Evolutionary conservation across 768 basidiomycete species (phyloP), one percentile per base, ranked within the genome.

Genomic region (Pleurotus platypus): DNA sequence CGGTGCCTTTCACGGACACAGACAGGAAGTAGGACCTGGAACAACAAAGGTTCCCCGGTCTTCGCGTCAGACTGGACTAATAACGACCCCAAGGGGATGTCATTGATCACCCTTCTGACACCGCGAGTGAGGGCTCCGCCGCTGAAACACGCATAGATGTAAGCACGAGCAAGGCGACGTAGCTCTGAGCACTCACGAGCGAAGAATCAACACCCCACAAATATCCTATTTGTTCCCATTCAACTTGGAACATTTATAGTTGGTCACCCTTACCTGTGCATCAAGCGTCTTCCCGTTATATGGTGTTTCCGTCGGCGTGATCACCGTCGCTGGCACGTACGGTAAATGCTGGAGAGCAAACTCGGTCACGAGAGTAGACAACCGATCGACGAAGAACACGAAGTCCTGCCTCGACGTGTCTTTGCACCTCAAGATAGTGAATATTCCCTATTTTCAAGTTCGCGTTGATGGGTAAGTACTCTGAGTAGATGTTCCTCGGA

Each of bases 61-160:
- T 75, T 78, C 2, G 81, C 79, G 61, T 97, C 92, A 0, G 92
- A 89, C 69, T 98, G 96, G 40, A 99, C 89, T 38, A 99, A 79
- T 45, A 98, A 76, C 0, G 92, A 92, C 26, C 97, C 96, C 20
- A 98, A 77, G 0, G 89, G 83, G 1, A 90, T 90, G 61, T 97
- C 88, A 51, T 87, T 85, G 55, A 97, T 82, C 15, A 95, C 94
- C 11, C 94, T 78, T 46, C 86, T 81, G n/a, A 99, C 85, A 15
- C 96, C 97, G 46, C 87, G 85, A 70, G 95, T 92, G 18, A 99
- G 80, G 2, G 92, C 89, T 12, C 94, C 93, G 8, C 97, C 95
- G 20, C 91, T 92, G 58, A 20, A 39, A 42, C 63, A 26, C 56
- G 37, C 2, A 16, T 4, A 39, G 60, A 24, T 64, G 54, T 56